phyloP scores from a whole-genome alignment of 1,284 basidiomycete genomes.

The Ustilago cynodontis region DNA sequence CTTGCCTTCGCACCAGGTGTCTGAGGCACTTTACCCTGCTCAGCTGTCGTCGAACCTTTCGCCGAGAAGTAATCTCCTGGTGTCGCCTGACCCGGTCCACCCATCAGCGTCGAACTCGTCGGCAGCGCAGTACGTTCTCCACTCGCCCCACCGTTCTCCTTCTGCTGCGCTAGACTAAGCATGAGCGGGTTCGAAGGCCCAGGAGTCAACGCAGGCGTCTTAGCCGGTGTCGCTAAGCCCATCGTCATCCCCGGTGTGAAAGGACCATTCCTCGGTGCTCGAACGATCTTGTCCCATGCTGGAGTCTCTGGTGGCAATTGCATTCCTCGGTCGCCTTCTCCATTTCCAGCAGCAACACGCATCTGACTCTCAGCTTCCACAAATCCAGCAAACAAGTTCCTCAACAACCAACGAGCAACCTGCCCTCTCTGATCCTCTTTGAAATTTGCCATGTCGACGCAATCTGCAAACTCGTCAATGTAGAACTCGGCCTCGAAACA shows the following conservation, averaged over 20 bases:
- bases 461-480: slow-evolving; percentile 80
- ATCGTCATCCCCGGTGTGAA: slow-evolving; percentile 68
- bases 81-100: background rate
- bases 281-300: slow-evolving; percentile 40
- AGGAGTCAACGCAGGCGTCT: slow-evolving; percentile 53
- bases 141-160: slow-evolving; percentile 7
- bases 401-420: slow-evolving; percentile 66
- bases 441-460: slow-evolving; percentile 66
- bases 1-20: slow-evolving; percentile 19
- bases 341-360: slow-evolving; percentile 29
- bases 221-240: slow-evolving; percentile 53
- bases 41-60: slow-evolving; percentile 13
- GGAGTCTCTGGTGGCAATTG: slow-evolving; percentile 34
- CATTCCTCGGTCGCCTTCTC: too few relatives aligned
- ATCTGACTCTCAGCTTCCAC: slow-evolving; percentile 59
- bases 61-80: slow-evolving; percentile 54
- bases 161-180: slow-evolving; percentile 29
- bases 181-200: slow-evolving; percentile 24
- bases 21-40: slow-evolving; percentile 8
- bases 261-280: slow-evolving; percentile 48
- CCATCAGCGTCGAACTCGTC: slow-evolving; percentile 30
- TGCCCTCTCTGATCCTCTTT: slow-evolving; percentile 77
- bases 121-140: slow-evolving; percentile 27
- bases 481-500: slow-evolving; percentile 96
- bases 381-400: slow-evolving; percentile 66